Evolutionary conservation across 192 early-diverging fungal genomes (phyloP), one percentile per base, ranked within the genome.

Genomic region (Kappamyces sp.): DNA sequence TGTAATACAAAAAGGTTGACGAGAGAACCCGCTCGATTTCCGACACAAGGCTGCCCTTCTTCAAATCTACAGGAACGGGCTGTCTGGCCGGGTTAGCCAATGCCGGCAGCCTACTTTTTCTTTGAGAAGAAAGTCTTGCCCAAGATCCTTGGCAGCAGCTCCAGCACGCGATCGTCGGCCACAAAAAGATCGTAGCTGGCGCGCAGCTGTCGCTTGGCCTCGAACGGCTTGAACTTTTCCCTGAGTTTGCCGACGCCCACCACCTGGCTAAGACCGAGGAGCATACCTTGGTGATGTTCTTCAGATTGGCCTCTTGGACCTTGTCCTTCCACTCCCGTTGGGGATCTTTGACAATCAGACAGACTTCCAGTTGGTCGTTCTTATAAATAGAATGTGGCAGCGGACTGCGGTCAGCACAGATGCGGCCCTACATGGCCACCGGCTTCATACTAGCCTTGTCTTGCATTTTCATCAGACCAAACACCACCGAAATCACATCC

Each of bases 311-410:
- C 31, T 69, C 59, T 46, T 68, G 70, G 7, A 98, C 61, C 60
- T 85, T 67, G 22, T 87, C 83, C 58, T 94, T 88, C 69, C 76
- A 85, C n/a, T 84, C 78, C 57, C 77, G 72, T 66, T 90, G 84
- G 22, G 88, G 85, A 57, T 88, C 89, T 73, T 92, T 95, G 36
- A 86, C 87, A 60, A 98, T 84, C 54, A 98, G 67, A 68, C 93
- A 96, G 12, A 96, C 80, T 49, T 87, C 81, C 29, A 81, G 22
- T 22, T 22, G 22, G 22, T 22, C 79, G 53, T 75, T 71, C n/a
- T 80, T 66, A 47, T 81, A 76, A 41, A 92, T 57, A 9, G 87
- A 76, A 59, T 86, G 73, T 58, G 78, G 75, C 35, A 95, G 74
- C 29, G 81, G 84, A 59, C 85, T 88, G 57, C 33, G n/a, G 11